Evolutionary conservation across 176 grass and related monocot species (phyloP).

Genomic region (Oryza nivara): DNA sequence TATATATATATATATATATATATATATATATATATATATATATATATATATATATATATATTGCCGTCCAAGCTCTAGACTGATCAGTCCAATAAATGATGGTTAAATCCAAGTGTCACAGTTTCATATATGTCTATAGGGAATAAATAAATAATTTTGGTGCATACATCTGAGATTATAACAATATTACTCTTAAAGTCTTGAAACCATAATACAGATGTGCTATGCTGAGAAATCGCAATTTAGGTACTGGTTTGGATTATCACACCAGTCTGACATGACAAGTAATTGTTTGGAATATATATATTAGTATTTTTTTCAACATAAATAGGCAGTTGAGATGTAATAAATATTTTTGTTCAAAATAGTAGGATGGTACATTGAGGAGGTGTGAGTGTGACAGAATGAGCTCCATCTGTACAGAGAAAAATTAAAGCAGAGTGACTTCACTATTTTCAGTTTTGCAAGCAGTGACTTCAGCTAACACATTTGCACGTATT

Average conservation of each 20-base stretch:
- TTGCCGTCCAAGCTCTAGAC: slow-evolving; percentile 3
- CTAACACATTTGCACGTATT: not conserved
- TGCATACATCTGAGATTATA: slow-evolving; percentile 10
- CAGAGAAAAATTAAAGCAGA: not conserved
- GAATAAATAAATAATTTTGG: slow-evolving; percentile 40
- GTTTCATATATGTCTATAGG: not conserved
- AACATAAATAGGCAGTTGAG: slow-evolving; percentile 12
- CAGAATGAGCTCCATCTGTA: not conserved
- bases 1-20: not conserved
- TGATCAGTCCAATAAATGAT: not conserved
- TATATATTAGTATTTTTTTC: not conserved
- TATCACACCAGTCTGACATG: not conserved
- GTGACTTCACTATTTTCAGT: not conserved
- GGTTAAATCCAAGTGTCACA: not conserved
- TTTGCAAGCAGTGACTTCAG: slow-evolving; percentile 12
- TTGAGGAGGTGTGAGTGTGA: not conserved
- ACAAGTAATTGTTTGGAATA: not conserved
- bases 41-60: not conserved
- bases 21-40: too few species aligned
- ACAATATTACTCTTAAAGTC: too few species aligned
- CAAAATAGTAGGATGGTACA: not conserved
- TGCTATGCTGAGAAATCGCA: not conserved
- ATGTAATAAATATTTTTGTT: not conserved
- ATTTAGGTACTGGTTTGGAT: not conserved
- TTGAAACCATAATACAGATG: not conserved